Evolutionary conservation across 768 basidiomycete genomes (phyloP).

Genomic region (Chiua virens): DNA sequence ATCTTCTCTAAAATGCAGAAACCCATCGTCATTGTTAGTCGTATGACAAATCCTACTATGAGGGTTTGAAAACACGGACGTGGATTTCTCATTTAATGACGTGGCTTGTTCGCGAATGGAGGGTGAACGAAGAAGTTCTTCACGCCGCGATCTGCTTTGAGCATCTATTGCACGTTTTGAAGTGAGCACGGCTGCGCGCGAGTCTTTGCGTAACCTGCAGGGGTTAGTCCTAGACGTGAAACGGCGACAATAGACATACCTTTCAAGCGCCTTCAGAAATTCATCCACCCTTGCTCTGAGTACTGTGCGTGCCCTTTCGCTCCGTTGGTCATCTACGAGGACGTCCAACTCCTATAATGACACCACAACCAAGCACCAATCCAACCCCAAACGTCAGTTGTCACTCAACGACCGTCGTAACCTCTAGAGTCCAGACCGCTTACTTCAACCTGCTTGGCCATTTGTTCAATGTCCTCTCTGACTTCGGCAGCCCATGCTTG

Average conservation of each 20-base stretch:
- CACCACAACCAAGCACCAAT: background rate
- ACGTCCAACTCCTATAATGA: constrained; percentile 59
- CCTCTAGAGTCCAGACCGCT: constrained; percentile 33
- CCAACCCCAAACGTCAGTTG: background rate
- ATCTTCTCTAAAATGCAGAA: constrained; percentile 60
- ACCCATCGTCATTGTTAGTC: background rate
- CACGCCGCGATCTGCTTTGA: constrained; percentile 54
- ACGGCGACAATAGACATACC: constrained; percentile 41
- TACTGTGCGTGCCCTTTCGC: constrained; percentile 49
- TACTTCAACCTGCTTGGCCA: constrained; percentile 64
- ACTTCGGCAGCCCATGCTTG: constrained; percentile 74
- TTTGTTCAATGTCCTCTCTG: constrained; percentile 67
- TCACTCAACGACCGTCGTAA: constrained; percentile 2
- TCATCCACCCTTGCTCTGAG: constrained; percentile 50
- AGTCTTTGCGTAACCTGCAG: constrained; percentile 57
- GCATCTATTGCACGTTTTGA: constrained; percentile 77
- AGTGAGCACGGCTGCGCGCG: constrained; percentile 63
- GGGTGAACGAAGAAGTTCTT: constrained; percentile 65
- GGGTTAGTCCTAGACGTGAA: background rate
- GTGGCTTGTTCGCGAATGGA: constrained; percentile 46
- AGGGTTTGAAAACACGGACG: constrained; percentile 42
- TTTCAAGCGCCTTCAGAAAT: constrained; percentile 45
- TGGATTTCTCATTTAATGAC: constrained; percentile 53
- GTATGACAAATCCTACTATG: background rate
- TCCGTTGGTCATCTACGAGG: constrained; percentile 70